Conservation (phyloP, 768 basidiomycete genomes). For the Psilocybe subaeruginosa region DNA sequence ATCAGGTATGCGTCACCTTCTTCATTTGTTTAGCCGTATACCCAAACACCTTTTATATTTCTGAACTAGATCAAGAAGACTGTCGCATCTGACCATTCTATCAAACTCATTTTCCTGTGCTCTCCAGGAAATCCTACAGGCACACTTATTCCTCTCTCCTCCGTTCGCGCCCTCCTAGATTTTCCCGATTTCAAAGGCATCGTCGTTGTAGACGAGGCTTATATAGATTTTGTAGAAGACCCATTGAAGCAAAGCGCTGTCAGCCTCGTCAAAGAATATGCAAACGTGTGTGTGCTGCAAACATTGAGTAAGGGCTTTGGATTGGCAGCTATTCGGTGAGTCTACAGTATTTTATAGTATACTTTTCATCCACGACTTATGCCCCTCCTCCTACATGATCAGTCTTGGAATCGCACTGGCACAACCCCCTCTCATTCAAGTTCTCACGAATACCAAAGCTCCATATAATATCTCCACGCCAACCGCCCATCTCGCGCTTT, state of each 20-base stretch:
- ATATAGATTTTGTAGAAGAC: conserved; percentile 85
- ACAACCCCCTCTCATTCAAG: conserved; percentile 86
- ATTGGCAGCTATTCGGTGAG: conserved; percentile 90
- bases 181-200: conserved; percentile 87
- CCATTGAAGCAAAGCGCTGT: conserved; percentile 58
- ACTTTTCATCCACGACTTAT: not conserved
- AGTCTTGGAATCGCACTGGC: conserved; percentile 92
- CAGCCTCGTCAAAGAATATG: conserved; percentile 75
- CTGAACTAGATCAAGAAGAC: conserved; percentile 65
- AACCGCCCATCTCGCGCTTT: conserved; percentile 78
- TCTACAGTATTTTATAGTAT: not conserved
- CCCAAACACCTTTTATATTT: not conserved
- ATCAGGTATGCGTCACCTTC: conserved; percentile 57
- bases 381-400: not conserved
- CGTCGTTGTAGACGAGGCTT: conserved; percentile 95
- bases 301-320: conserved; percentile 97
- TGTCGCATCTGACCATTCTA: conserved; percentile 68
- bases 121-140: conserved; percentile 98
- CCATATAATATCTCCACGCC: conserved; percentile 97
- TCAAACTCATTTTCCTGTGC: conserved; percentile 93
- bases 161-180: conserved; percentile 72
- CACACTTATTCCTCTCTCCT: conserved; percentile 74
- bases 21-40: not conserved
- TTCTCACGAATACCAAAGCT: conserved; percentile 94
- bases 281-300: conserved; percentile 93